Percentiles rank a stretch among this genome's conserved stretches.
phyloP scores from a whole-genome alignment of 805 yeast species.

The Brettanomyces anomalus region DNA sequence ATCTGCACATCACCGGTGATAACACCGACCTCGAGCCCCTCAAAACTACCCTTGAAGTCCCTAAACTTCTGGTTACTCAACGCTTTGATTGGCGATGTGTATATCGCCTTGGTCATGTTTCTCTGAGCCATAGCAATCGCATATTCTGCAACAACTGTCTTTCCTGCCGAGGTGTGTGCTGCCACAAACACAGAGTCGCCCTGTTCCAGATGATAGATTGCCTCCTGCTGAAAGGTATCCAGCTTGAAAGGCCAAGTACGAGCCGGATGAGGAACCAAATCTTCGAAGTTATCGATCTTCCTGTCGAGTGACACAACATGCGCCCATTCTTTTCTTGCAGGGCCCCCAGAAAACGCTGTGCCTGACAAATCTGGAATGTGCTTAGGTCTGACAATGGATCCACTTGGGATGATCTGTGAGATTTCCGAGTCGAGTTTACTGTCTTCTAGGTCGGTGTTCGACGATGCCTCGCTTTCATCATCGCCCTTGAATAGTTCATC shows the following conservation, averaged over 20 bases:
- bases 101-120: conserved; percentile 94
- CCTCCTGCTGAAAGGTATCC: conserved; percentile 94
- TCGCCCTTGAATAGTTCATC: conserved; percentile 30
- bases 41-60: conserved; percentile 89
- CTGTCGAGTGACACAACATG: conserved; percentile 87
- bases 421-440: conserved; percentile 17
- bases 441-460: background rate
- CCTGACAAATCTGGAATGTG: conserved; percentile 5
- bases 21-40: conserved; percentile 82
- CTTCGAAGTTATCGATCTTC: conserved; percentile 73
- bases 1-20: conserved; percentile 99
- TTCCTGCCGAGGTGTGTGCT: conserved; percentile 98
- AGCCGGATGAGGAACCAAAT: conserved; percentile 89
- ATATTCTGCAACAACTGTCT: conserved; percentile 96
- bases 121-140: conserved; percentile 95
- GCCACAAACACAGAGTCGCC: conserved; percentile 99
- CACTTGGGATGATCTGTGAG: conserved; percentile 20
- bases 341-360: conserved; percentile 3
- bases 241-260: conserved; percentile 90
- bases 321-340: conserved; percentile 66
- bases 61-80: conserved; percentile 90
- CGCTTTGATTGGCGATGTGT: conserved; percentile 95
- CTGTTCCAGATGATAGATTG: conserved; percentile 90
- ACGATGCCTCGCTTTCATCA: conserved; percentile 24
- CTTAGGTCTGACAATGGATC: conserved; percentile 19